Base-by-base conservation (phyloP, 768 basidiomycete genomes). In the Trametes maxima region DNA sequence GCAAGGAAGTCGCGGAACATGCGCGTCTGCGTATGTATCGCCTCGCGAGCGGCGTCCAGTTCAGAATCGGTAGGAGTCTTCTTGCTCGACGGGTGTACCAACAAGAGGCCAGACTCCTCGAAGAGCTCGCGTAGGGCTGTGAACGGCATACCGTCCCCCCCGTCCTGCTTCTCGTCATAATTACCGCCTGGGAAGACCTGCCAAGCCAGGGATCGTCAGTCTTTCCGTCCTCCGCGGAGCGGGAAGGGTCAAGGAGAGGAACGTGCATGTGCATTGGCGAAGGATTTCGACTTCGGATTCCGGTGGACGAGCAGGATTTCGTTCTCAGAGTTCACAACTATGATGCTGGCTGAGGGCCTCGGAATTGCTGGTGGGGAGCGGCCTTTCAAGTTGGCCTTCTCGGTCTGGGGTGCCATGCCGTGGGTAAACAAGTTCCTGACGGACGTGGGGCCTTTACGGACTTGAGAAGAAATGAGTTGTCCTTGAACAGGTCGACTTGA, bases 171-270 rank as follows among this genome's bases (percentile, higher is more conserved):
- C 49, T 76, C 63, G 75, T 90, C 89, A 43, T 77, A 79, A 70
- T 89, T 89, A 17, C 89, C 89, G 14, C 89, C 89, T 7, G 89
- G 89, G 67, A 90, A 92, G 28, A 90, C 89, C 89, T 91, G 62
- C 12, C 19, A 45, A 51, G 54, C 37, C 19, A 50, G 45, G 14
- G 24, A 11, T 7, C 13, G 25, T 67, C 35, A 63, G 48, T 25
- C 28, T 28, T 33, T 11, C 21, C 8, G 8, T 2, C 7, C 19
- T 8, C 28, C 8, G 28, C 3, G 28, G 28, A 22, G 45, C 10
- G 1, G 5, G 5, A 21, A 22, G 22, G 45, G 11, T 21, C n/a
- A n/a, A n/a, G n/a, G n/a, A n/a, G n/a, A 8, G 1, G 21, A 35
- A 62, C 85, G 50, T 72, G 89, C 89, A 72, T 88, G 84, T 66